These are phyloP conservation scores for Leccinellum rugosiceps DNA, from an alignment of 768 basidiomycete genomes.

Conservation along the genomic window DNA sequence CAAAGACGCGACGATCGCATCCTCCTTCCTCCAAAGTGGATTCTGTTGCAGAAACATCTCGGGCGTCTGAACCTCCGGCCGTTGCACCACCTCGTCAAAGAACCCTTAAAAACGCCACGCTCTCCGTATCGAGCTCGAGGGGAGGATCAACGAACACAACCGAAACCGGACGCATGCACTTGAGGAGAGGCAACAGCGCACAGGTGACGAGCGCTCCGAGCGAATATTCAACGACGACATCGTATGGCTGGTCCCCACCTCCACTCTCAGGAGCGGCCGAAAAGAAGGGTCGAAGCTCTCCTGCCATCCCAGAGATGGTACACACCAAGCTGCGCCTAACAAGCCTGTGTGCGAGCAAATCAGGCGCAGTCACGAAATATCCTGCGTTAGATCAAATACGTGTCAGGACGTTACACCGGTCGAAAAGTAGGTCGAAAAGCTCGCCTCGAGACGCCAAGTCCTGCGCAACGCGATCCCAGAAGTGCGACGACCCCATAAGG, in stretches of 20 bases:
- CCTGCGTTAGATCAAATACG: conserved; percentile 8
- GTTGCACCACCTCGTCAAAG: neutral
- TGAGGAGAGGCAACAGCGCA: conserved; percentile 14
- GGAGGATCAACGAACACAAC: conserved; percentile 24
- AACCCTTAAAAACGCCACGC: neutral
- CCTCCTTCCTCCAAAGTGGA: neutral
- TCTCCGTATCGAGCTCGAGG: neutral
- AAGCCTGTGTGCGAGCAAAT: conserved; percentile 20
- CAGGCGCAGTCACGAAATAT: conserved; percentile 24
- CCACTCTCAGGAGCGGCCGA: neutral
- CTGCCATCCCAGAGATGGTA: conserved; percentile 10
- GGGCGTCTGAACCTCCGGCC: neutral
- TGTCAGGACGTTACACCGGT: neutral
- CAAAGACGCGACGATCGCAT: neutral
- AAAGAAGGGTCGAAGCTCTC: conserved; percentile 12
- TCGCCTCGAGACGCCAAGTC: conserved; percentile 17
- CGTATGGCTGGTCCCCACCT: neutral
- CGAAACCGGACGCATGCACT: neutral
- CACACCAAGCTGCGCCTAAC: conserved; percentile 7
- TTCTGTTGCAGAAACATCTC: neutral
- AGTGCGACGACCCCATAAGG: conserved; percentile 9
- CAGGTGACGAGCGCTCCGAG: conserved; percentile 17
- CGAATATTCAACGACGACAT: conserved; percentile 21
- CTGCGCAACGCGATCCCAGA: conserved; percentile 15
- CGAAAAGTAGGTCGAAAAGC: neutral